Base-by-base conservation (phyloP, 345 rosid genomes). In the Kernera saxatilis region DNA sequence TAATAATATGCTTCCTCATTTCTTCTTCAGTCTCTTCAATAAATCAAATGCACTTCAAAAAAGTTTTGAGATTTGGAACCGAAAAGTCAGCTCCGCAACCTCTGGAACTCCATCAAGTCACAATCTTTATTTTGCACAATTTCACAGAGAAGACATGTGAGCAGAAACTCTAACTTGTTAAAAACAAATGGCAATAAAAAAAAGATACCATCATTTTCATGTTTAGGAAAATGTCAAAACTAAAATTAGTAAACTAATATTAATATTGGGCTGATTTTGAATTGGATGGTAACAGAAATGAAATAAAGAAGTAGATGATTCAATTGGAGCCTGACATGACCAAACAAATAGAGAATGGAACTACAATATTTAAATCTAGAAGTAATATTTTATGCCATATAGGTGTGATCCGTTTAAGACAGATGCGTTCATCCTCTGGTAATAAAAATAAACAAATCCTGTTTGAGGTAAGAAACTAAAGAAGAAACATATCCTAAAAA, bases 1-100 rank as follows among this genome's bases (percentile, higher is more conserved):
- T 81, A 55, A 79, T 70, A 12, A 77, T 79, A 48, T 58, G 93
- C 77, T 83, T 88, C 15, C 72, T 59, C 96, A 93, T 93, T 75
- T 84, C 75, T 67, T 54, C 70, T 73, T 72, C 27, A 8, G 77
- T 66, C 49, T 75, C 55, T 35, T 29, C 50, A 81, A 37, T 11
- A 23, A 49, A 69, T 52, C 57, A 40, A 65, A 76, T 21, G n/a
- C 19, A 61, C 56, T 71, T 78, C n/a, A 26, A 63, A 26, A 63
- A 73, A 78, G 23, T 58, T 75, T 57, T 12, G 23, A 76, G 78
- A 75, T 32, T 23, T 70, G 67, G 39, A 59, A 57, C 71, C 67
- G 53, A 77, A 36, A 35, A 50, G 44, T 66, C 15, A 73, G 36
- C 12, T 52, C 45, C 43, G 14, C 25, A 21, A 25, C 75, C 57